phyloP scores from a whole-genome alignment of 257 asterid species.

The Solanum megistacrolobum region DNA sequence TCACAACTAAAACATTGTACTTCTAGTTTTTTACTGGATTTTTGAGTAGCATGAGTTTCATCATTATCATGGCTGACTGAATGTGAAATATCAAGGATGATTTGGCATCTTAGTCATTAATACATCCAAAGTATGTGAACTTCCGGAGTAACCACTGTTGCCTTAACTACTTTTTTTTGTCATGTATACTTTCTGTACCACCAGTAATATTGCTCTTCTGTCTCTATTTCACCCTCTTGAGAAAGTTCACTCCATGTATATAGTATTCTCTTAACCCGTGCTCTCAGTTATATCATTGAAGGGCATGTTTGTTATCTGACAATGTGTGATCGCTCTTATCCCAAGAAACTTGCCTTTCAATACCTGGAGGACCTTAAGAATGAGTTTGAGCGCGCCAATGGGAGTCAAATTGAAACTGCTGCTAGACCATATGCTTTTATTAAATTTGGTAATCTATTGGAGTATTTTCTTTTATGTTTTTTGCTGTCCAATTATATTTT shows the following conservation, averaged over 20 bases:
- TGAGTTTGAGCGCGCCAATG: slow-evolving; percentile 83
- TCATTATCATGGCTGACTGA: background rate
- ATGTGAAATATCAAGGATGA: background rate
- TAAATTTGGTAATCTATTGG: slow-evolving; percentile 57
- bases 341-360: slow-evolving; percentile 90
- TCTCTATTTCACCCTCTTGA: background rate
- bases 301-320: slow-evolving; percentile 95
- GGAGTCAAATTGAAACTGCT: slow-evolving; percentile 92
- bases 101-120: background rate
- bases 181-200: background rate
- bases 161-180: background rate
- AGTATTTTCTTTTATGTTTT: slow-evolving; percentile 1
- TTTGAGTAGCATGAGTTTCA: background rate
- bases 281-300: slow-evolving; percentile 76
- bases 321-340: slow-evolving; percentile 93
- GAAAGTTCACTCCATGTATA: background rate
- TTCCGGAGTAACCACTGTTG: background rate
- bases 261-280: slow-evolving; percentile 38
- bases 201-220: background rate
- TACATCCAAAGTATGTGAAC: background rate
- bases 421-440: slow-evolving; percentile 97
- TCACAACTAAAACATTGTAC: background rate
- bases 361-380: slow-evolving; percentile 92
- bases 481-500: background rate
- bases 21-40: background rate